These are phyloP conservation scores for Lepraria neglecta DNA, from an alignment of 495 filamentous ascomycete species.

Conservation along the genomic window DNA sequence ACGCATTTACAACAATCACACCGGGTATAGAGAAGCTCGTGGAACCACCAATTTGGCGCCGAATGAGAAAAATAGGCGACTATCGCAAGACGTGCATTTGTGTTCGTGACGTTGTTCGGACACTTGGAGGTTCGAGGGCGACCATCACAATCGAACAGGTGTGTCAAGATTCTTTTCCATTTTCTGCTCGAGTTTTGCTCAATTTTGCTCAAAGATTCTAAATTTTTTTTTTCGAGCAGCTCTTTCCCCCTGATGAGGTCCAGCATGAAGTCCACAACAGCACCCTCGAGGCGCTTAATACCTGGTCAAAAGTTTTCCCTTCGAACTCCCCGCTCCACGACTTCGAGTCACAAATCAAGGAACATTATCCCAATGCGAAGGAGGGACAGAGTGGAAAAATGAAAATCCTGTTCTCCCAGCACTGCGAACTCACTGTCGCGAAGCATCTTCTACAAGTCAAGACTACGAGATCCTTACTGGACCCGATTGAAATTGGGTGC, in stretches of 20 bases:
- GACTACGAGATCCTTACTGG: neutral
- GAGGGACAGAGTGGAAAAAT: neutral
- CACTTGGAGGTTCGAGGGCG: neutral
- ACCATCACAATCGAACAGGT: neutral
- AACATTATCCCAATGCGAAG: neutral
- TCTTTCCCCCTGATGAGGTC: neutral
- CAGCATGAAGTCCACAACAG: neutral
- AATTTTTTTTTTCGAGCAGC: neutral
- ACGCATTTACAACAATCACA: neutral
- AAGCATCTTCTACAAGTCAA: neutral
- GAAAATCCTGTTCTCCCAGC: neutral
- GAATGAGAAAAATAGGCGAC: neutral
- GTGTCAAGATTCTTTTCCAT: too few species aligned
- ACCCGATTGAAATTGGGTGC: neutral
- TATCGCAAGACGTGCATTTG: neutral
- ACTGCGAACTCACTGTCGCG: neutral
- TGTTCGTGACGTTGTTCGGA: neutral
- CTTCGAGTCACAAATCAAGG: neutral
- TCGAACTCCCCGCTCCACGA: neutral
- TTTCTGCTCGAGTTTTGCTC: too few species aligned
- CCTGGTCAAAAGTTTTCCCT: neutral
- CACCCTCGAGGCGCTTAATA: neutral
- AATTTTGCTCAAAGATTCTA: too few species aligned
- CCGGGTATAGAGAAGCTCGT: neutral
- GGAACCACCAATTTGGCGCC: neutral